Conservation (phyloP, 805 yeast species). For the Brettanomyces nanus region DNA sequence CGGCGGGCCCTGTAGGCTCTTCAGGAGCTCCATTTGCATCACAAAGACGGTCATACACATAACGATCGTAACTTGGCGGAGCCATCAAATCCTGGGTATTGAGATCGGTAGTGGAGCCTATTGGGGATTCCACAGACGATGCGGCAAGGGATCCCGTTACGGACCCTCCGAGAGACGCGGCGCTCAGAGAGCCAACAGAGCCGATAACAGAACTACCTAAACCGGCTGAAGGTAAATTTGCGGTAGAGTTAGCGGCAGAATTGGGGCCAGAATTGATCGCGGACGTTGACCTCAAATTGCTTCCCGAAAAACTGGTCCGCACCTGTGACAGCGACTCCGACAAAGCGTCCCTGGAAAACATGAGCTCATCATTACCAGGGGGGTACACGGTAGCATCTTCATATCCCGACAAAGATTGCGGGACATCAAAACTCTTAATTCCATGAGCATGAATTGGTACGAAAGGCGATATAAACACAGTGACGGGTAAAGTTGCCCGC, state of each 20-base stretch:
- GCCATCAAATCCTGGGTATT: slow-evolving; percentile 48
- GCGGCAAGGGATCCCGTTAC: slow-evolving; percentile 1
- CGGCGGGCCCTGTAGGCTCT: background rate
- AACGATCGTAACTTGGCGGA: slow-evolving; percentile 80
- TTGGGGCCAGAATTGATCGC: slow-evolving; percentile 24
- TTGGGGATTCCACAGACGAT: background rate
- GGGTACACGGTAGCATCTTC: slow-evolving; percentile 10
- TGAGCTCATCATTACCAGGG: background rate
- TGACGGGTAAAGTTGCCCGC: slow-evolving; percentile 82
- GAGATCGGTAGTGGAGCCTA: background rate
- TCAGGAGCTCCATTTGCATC: slow-evolving; percentile 3
- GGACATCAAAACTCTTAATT: slow-evolving; percentile 21
- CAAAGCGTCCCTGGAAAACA: background rate
- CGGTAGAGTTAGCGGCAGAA: background rate
- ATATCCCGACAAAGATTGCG: slow-evolving; percentile 18
- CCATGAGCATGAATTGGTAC: slow-evolving; percentile 55
- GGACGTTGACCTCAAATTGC: background rate
- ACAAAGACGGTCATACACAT: slow-evolving; percentile 72
- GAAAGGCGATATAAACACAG: slow-evolving; percentile 50
- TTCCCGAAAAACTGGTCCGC: slow-evolving; percentile 22
- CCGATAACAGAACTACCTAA: background rate
- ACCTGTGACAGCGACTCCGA: slow-evolving; percentile 3
- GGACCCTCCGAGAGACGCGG: background rate
- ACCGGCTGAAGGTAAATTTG: background rate
- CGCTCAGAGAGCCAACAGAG: background rate